Evolutionary conservation across 192 early-diverging fungal genomes (phyloP).

Genomic region (Coemansia sp.): DNA sequence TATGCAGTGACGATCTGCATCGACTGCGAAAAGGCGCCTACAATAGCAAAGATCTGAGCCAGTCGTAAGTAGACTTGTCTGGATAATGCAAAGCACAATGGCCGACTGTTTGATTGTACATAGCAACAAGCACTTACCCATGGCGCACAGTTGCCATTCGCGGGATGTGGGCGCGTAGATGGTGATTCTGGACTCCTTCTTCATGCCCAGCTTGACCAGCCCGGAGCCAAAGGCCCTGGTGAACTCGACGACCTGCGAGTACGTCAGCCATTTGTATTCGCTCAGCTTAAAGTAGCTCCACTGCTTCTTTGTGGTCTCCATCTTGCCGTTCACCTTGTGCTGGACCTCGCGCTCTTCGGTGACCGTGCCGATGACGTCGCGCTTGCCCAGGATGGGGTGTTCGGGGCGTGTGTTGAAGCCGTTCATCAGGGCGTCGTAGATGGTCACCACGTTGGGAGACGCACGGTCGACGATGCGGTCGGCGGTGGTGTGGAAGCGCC

Average conservation of each 20-base stretch:
- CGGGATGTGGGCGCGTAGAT: constrained; percentile 65
- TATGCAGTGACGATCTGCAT: constrained; percentile 82
- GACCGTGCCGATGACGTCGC: constrained; percentile 40
- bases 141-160: constrained; percentile 46
- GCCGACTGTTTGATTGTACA: too few species aligned
- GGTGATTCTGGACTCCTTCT: constrained; percentile 51
- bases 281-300: constrained; percentile 91
- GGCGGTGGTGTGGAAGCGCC: constrained; percentile 34
- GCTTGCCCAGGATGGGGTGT: constrained; percentile 34
- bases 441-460: constrained; percentile 24
- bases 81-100: too few species aligned
- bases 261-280: constrained; percentile 52
- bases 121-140: too few species aligned
- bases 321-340: constrained; percentile 44
- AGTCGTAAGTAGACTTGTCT: too few species aligned
- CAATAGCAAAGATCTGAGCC: too few species aligned
- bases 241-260: constrained; percentile 25
- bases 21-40: constrained; percentile 58
- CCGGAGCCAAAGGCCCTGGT: constrained; percentile 36
- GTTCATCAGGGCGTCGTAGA: constrained; percentile 33
- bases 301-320: constrained; percentile 66
- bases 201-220: constrained; percentile 28
- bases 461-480: constrained; percentile 31
- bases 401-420: constrained; percentile 14
- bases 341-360: constrained; percentile 40